phyloP scores from a whole-genome alignment of 1,139 yeast genomes.

The Suhomyces bolitotheri region DNA sequence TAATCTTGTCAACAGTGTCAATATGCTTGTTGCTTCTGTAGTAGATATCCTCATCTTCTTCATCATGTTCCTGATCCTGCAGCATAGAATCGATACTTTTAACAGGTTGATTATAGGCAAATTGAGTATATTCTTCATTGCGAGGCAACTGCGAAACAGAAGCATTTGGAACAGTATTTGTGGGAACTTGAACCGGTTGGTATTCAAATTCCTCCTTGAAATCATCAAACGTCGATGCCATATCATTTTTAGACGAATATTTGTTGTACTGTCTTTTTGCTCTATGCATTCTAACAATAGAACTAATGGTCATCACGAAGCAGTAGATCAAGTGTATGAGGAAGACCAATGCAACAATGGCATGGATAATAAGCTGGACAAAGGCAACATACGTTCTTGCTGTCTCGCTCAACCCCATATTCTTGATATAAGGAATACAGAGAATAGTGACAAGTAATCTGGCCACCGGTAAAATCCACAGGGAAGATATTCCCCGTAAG shows the following conservation, averaged over 20 bases:
- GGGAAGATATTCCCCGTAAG: constrained; percentile 40
- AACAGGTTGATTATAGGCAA: constrained; percentile 2
- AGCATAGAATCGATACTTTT: background rate
- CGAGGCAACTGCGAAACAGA: constrained; percentile 1
- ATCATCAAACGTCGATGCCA: constrained; percentile 23
- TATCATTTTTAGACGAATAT: constrained; percentile 9
- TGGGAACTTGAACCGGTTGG: constrained; percentile 24
- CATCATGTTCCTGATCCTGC: background rate
- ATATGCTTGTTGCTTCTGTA: constrained; percentile 4
- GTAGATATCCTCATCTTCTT: background rate
- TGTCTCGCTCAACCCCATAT: constrained; percentile 34
- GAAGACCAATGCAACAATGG: constrained; percentile 38
- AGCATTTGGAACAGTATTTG: background rate
- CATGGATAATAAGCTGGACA: constrained; percentile 42
- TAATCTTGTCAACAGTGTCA: background rate
- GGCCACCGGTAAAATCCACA: constrained; percentile 39
- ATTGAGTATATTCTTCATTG: constrained; percentile 6
- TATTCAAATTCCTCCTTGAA: constrained; percentile 35
- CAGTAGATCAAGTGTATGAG: constrained; percentile 35
- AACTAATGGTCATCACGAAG: constrained; percentile 28
- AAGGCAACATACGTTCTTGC: constrained; percentile 43
- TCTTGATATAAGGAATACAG: constrained; percentile 42
- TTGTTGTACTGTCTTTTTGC: constrained; percentile 11
- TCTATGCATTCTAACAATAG: constrained; percentile 21
- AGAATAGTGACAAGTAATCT: constrained; percentile 39